A percentile compares a stretch with the other conserved stretches of the same genome.
Conservation (phyloP, 1,284 basidiomycete species). For the Heterobasidion annosum region DNA sequence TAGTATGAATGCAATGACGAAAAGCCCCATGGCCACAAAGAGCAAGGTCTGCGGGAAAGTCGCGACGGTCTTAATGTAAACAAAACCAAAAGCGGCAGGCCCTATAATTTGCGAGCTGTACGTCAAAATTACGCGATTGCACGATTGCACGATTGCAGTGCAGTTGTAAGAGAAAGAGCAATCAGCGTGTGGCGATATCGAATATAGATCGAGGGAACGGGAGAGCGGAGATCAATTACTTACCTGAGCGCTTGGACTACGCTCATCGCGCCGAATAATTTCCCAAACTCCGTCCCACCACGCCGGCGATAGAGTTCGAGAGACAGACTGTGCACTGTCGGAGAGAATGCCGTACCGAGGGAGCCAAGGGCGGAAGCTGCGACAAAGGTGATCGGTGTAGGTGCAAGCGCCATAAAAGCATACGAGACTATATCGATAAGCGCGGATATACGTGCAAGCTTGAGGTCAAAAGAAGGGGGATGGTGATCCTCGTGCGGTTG, state of each 20-base stretch:
- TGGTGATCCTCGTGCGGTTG: conserved; percentile 11
- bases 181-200: no score
- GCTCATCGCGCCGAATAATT: conserved; percentile 64
- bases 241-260: conserved; percentile 60
- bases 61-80: conserved; percentile 52
- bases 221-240: conserved; percentile 12
- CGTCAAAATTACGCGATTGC: no score
- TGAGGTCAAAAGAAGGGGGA: conserved; percentile 50
- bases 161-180: background rate
- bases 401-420: conserved; percentile 37
- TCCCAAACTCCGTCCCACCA: conserved; percentile 45
- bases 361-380: conserved; percentile 35
- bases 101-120: conserved; percentile 44
- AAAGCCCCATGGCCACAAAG: conserved; percentile 28
- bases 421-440: conserved; percentile 50
- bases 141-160: background rate
- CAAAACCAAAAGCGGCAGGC: conserved; percentile 48
- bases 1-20: conserved; percentile 30
- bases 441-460: conserved; percentile 49
- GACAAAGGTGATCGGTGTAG: conserved; percentile 36
- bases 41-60: conserved; percentile 50
- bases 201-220: no score
- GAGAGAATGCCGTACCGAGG: conserved; percentile 50
- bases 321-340: conserved; percentile 59
- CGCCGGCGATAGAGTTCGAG: conserved; percentile 47